Conservation (phyloP, 2,329 filamentous ascomycete species). For the Nigrospora osmanthi region DNA sequence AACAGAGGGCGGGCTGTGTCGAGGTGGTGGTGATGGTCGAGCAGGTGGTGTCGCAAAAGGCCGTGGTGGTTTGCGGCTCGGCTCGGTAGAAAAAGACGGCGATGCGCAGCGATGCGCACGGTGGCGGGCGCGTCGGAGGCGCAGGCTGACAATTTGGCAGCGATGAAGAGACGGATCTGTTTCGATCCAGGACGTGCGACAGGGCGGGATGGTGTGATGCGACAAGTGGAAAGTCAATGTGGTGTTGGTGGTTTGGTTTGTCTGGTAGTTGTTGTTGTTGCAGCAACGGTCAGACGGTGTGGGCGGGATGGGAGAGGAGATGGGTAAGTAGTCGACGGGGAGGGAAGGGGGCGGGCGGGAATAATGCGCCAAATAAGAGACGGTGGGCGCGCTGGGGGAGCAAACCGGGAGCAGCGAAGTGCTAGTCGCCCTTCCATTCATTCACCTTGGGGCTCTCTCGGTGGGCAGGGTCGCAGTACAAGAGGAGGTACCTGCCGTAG, state of each 20-base stretch:
- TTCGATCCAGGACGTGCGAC: background rate
- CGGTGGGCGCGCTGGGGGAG: too few species aligned
- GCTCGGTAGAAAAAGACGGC: background rate
- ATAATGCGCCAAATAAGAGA: conserved; percentile 9
- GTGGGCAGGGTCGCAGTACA: too few species aligned
- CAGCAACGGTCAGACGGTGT: background rate
- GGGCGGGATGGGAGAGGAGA: background rate
- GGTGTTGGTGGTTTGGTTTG: too few species aligned
- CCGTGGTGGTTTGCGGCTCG: background rate
- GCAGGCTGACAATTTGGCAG: background rate
- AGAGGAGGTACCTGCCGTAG: too few species aligned
- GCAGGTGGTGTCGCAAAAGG: too few species aligned
- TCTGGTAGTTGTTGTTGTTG: background rate
- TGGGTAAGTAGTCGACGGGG: too few species aligned
- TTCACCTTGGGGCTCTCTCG: too few species aligned
- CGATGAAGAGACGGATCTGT: background rate
- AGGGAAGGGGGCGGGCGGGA: conserved; percentile 4
- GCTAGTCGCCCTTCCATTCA: too few species aligned
- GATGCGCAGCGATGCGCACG: conserved; percentile 1
- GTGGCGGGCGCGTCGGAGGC: background rate
- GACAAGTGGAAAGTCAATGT: background rate
- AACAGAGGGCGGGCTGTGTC: too few species aligned
- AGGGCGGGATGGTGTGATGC: background rate
- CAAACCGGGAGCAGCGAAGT: too few species aligned
- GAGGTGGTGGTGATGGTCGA: too few species aligned